Base-by-base conservation (phyloP, 2,329 filamentous ascomycete species). In the Arthrobotrys conoides region DNA sequence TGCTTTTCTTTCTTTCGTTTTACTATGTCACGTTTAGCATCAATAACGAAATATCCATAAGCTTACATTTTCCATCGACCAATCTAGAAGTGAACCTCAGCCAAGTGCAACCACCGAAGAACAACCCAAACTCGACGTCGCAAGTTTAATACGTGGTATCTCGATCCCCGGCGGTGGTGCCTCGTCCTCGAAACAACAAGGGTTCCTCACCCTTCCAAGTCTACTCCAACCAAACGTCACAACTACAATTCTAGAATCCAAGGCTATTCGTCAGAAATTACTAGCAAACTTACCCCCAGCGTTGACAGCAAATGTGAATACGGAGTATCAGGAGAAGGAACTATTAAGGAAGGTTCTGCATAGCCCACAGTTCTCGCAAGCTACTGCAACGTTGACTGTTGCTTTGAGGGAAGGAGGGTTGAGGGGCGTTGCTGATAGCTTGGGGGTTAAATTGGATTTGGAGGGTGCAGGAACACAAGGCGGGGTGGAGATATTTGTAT, bases 281-380 rank as follows among this genome's bases (percentile, higher is more conserved):
- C 89, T 97, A 82, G 89, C 87, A 81, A 92, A 92, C 82, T 87
- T 99, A 4, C 96, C 96, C 0, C 90, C 93, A 0, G 88, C 91
- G 0, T 88, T 97, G 51, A 89, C 90, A 1, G 88, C 91, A n/a
- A 87, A 91, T 81, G 91, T 91, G 46, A 93, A 92, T 30, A 90
- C 93, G 80, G 88, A 91, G 77, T 91, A 92, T 5, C 91, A 96
- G 83, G 98, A 98, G 87, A 93, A 92, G 83, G 87, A 88, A 22
- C 88, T 98, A 12, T 85, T 99, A 51, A 91, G 90, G 84, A 91
- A 91, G 83, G 94, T 98, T 6, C 86, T 98, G 14, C 90, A 93
- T 80, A 96, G 93, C 81, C 95, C 96, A 18, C 96, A 99, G 83
- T 94, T 99, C 83, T 89, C 90, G 78, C 96, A 98, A 84, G 95